These are phyloP conservation scores for Berkeleyomyces rouxiae DNA, from an alignment of 2,329 filamentous ascomycete genomes.

Conservation along the genomic window DNA sequence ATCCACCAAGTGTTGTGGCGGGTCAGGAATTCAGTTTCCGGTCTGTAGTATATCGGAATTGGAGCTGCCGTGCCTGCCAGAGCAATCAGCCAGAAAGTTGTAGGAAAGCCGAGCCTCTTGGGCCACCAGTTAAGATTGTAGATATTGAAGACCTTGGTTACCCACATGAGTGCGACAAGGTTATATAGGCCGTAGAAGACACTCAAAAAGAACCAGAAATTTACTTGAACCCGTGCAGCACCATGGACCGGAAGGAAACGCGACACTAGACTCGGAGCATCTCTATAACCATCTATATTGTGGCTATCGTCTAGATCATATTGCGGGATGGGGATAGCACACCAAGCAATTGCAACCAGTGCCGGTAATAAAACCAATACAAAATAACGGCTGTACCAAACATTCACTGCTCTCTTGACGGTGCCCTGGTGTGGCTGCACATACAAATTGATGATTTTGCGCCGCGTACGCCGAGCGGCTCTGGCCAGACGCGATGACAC, in stretches of 20 bases:
- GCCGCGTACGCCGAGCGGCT: conserved; percentile 16
- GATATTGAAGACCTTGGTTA: conserved; percentile 55
- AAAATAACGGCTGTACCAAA: conserved; percentile 47
- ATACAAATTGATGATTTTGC: conserved; percentile 36
- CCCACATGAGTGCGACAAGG: conserved; percentile 50
- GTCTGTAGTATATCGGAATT: conserved; percentile 41
- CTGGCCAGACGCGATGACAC: conserved; percentile 17
- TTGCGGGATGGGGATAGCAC: conserved; percentile 47
- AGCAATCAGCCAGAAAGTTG: conserved; percentile 46
- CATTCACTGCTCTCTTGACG: conserved; percentile 40
- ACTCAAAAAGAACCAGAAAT: conserved; percentile 57
- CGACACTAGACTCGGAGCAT: conserved; percentile 18
- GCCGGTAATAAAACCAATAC: conserved; percentile 46
- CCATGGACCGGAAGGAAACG: conserved; percentile 39
- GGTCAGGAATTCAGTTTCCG: conserved; percentile 35
- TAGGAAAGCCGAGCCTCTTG: conserved; percentile 42
- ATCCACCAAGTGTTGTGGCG: conserved; percentile 52
- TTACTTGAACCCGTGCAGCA: conserved; percentile 44
- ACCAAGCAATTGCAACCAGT: conserved; percentile 43
- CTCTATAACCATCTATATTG: conserved; percentile 3
- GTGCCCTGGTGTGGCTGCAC: conserved; percentile 41
- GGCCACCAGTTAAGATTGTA: conserved; percentile 61
- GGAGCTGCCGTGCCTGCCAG: conserved; percentile 41
- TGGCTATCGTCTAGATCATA: conserved; percentile 31
- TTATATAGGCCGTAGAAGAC: conserved; percentile 57